These are phyloP conservation scores for Malassezia vespertilionis DNA, from an alignment of 1,284 basidiomycete species.

Conservation along the genomic window DNA sequence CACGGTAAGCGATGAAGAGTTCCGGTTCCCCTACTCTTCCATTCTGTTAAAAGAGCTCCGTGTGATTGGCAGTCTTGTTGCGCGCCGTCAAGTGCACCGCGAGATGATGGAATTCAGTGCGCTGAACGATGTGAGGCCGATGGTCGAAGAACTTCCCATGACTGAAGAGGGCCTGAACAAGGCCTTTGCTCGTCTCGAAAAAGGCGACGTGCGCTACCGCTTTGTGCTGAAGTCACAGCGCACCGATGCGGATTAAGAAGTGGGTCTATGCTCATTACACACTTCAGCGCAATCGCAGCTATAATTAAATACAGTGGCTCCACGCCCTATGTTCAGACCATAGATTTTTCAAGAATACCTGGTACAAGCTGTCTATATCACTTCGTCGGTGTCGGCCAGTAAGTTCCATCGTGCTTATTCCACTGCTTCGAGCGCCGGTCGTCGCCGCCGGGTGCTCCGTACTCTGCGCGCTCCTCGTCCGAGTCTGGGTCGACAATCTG, in stretches of 20 bases:
- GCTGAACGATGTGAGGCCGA: slow-evolving; percentile 28
- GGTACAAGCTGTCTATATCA: neutral
- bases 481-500: slow-evolving; percentile 44
- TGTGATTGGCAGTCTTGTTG: slow-evolving; percentile 34
- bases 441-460: slow-evolving; percentile 11
- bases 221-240: slow-evolving; percentile 29
- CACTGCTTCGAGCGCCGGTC: slow-evolving; percentile 10
- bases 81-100: slow-evolving; percentile 27
- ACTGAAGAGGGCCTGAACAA: slow-evolving; percentile 35
- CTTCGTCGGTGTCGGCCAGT: slow-evolving; percentile 12
- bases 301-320: neutral
- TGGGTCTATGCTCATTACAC: too few species aligned
- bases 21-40: slow-evolving; percentile 29
- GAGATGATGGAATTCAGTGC: slow-evolving; percentile 38
- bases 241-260: slow-evolving; percentile 1
- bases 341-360: too few species aligned
- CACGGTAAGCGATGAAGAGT: slow-evolving; percentile 22
- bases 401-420: slow-evolving; percentile 15
- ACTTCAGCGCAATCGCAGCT: neutral
- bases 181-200: slow-evolving; percentile 32
- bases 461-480: slow-evolving; percentile 33
- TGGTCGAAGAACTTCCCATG: slow-evolving; percentile 41
- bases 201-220: slow-evolving; percentile 39
- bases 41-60: slow-evolving; percentile 34
- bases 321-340: too few species aligned